Evolutionary conservation across 495 filamentous ascomycete genomes (phyloP).

Genomic region (Amniculicola lignicola): DNA sequence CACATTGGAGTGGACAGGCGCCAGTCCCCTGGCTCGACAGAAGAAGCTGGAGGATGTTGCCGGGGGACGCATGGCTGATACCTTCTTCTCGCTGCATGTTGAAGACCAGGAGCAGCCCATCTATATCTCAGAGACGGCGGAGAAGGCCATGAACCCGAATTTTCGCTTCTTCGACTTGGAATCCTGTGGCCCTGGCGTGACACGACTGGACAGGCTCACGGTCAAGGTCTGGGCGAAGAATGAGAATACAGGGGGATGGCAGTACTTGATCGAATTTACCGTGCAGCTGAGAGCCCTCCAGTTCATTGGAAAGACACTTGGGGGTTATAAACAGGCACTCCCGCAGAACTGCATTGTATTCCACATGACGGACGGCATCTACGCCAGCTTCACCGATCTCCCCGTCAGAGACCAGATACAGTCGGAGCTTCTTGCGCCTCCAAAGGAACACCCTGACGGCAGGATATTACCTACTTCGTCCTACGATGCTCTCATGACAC

Average conservation of each 20-base stretch:
- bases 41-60: constrained; percentile 71
- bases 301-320: constrained; percentile 74
- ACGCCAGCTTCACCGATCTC: constrained; percentile 66
- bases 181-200: constrained; percentile 60
- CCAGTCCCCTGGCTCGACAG: constrained; percentile 67
- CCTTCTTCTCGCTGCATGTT: constrained; percentile 80
- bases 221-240: constrained; percentile 77
- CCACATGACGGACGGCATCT: constrained; percentile 84
- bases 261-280: constrained; percentile 66
- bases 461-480: constrained; percentile 63
- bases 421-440: constrained; percentile 34
- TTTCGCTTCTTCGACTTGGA: constrained; percentile 85
- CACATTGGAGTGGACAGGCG: constrained; percentile 63
- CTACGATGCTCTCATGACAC: constrained; percentile 85
- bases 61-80: constrained; percentile 71
- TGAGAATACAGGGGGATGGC: constrained; percentile 55
- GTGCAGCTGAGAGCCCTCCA: constrained; percentile 68
- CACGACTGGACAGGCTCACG: constrained; percentile 59
- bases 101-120: constrained; percentile 58
- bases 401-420: constrained; percentile 43
- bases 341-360: constrained; percentile 83
- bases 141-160: constrained; percentile 82
- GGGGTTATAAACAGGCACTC: constrained; percentile 71
- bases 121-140: constrained; percentile 82
- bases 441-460: constrained; percentile 46